These are phyloP conservation scores for Colletotrichum tabaci DNA, from an alignment of 2,329 filamentous ascomycete genomes.

Conservation along the genomic window DNA sequence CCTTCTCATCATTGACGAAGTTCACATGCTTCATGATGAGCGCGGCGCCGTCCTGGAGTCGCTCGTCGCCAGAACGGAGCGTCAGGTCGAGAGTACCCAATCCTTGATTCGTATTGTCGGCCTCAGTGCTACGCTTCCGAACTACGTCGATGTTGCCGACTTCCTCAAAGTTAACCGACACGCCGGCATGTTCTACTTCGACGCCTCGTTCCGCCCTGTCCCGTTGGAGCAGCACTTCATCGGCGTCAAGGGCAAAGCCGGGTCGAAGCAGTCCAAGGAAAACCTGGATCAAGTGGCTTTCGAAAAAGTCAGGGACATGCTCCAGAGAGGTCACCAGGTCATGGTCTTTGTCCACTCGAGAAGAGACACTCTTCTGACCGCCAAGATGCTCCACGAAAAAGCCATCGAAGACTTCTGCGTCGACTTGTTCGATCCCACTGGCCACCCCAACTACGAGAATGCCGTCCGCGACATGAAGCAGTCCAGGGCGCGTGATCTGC, in stretches of 20 bases:
- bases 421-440: conserved; percentile 86
- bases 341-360: conserved; percentile 99
- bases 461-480: conserved; percentile 88
- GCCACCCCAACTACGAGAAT: conserved; percentile 84
- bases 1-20: conserved; percentile 96
- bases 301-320: conserved; percentile 95
- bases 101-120: conserved; percentile 97
- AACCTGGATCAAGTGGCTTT: conserved; percentile 91
- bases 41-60: conserved; percentile 96
- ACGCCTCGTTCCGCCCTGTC: conserved; percentile 94
- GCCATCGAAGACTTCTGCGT: conserved; percentile 84
- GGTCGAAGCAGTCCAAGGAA: conserved; percentile 84
- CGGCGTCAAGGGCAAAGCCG: conserved; percentile 92
- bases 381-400: conserved; percentile 88
- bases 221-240: conserved; percentile 98
- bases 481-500: conserved; percentile 87
- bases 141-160: conserved; percentile 96
- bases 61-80: conserved; percentile 92
- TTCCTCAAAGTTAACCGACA: conserved; percentile 96
- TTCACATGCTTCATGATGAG: conserved; percentile 99
- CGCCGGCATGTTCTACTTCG: conserved; percentile 96
- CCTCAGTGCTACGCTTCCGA: conserved; percentile 94
- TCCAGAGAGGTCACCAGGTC: conserved; percentile 91
- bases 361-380: conserved; percentile 92
- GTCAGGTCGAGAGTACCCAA: conserved; percentile 98